Percentiles rank a stretch among this genome's conserved stretches.
phyloP scores from a whole-genome alignment of 345 rosid species.

The Erodium maritimum region DNA sequence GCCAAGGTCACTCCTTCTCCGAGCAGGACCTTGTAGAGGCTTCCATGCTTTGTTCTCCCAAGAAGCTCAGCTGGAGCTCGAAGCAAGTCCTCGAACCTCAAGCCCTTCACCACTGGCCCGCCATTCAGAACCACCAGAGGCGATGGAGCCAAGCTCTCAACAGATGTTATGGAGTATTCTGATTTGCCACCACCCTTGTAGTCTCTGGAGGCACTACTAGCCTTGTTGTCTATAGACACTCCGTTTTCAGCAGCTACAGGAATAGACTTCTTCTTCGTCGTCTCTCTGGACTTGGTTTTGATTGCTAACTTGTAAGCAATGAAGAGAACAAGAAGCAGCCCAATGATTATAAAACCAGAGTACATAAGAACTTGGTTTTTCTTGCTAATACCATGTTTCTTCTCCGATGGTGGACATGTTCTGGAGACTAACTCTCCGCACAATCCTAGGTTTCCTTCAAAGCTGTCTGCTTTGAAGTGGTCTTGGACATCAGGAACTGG shows the following conservation, averaged over 20 bases:
- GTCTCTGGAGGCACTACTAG: constrained; percentile 13
- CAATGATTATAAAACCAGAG: constrained; percentile 31
- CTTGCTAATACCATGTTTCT: constrained; percentile 9
- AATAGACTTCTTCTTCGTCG: not conserved
- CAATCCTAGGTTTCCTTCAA: constrained; percentile 33
- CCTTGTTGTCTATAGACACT: constrained; percentile 11
- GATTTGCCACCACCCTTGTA: constrained; percentile 17
- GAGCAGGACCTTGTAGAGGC: constrained; percentile 44
- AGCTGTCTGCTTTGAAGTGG: constrained; percentile 26
- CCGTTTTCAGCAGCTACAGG: constrained; percentile 1
- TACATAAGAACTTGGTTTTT: constrained; percentile 20
- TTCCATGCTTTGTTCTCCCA: constrained; percentile 52
- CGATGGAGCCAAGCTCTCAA: constrained; percentile 16
- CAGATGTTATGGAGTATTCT: constrained; percentile 35
- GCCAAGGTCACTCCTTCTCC: constrained; percentile 26
- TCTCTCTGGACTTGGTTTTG: constrained; percentile 13
- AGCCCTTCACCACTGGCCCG: constrained; percentile 18
- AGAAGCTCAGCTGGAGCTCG: constrained; percentile 48
- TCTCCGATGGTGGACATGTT: constrained; percentile 22
- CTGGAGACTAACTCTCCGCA: constrained; percentile 31
- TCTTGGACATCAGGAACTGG: constrained; percentile 34
- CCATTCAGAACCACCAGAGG: constrained; percentile 35
- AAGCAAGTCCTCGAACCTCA: constrained; percentile 49
- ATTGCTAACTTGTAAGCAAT: constrained; percentile 14
- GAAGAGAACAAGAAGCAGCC: constrained; percentile 14